These are phyloP conservation scores for Didymella pinodella DNA, from an alignment of 2,329 filamentous ascomycete genomes.

Conservation along the genomic window DNA sequence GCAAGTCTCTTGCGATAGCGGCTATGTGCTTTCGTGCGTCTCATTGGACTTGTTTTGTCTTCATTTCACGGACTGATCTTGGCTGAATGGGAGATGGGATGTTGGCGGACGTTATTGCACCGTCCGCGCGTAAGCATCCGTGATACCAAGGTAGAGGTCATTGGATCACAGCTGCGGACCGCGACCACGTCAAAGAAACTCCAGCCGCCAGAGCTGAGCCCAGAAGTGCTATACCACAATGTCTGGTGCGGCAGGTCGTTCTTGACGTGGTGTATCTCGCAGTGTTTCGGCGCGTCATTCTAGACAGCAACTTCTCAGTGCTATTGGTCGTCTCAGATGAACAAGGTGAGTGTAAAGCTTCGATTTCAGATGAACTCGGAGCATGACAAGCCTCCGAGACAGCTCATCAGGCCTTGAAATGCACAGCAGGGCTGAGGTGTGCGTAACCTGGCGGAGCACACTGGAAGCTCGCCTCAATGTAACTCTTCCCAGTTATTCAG, in stretches of 20 bases:
- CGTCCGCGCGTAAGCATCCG: conserved; percentile 36
- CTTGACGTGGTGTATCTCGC: not conserved
- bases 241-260: not conserved
- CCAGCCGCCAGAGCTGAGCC: not conserved
- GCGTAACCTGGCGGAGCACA: conserved; percentile 3
- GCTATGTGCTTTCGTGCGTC: conserved; percentile 3
- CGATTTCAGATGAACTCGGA: conserved; percentile 6
- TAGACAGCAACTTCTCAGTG: not conserved
- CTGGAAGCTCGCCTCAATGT: conserved; percentile 4
- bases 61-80: conserved; percentile 8
- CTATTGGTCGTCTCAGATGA: not conserved
- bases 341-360: not conserved
- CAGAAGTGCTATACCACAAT: not conserved
- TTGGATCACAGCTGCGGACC: conserved; percentile 15
- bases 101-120: conserved; percentile 29
- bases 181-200: not conserved
- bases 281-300: not conserved
- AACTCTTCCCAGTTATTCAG: not conserved
- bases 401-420: conserved; percentile 10
- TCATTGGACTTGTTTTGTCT: conserved; percentile 25
- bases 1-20: conserved; percentile 10
- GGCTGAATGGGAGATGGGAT: conserved; percentile 15
- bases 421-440: conserved; percentile 14
- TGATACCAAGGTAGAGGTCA: conserved; percentile 15
- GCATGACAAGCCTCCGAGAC: conserved; percentile 15